Evolutionary conservation across 331 rosid species (phyloP).

Genomic region (Quercus tomentella): DNA sequence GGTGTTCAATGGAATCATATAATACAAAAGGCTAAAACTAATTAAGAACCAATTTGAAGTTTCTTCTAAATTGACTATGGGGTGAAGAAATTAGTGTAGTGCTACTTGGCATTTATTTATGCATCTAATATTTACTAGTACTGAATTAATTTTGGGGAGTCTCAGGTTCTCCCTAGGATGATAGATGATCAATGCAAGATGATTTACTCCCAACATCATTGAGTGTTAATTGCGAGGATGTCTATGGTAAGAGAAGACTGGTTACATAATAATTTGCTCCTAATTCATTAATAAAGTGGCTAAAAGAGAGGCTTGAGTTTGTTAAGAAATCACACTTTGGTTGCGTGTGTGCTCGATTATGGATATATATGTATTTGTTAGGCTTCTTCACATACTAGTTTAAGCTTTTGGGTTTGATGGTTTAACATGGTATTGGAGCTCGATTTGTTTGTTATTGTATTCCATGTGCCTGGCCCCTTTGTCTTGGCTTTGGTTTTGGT

Average conservation of each 20-base stretch:
- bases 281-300: background rate
- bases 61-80: background rate
- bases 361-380: too few relatives aligned
- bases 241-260: background rate
- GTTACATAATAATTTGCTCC: background rate
- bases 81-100: background rate
- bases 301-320: background rate
- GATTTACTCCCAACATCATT: background rate
- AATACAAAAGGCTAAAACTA: background rate
- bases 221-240: background rate
- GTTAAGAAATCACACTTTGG: too few relatives aligned
- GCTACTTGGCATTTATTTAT: background rate
- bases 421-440: too few relatives aligned
- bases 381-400: too few relatives aligned
- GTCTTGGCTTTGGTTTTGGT: too few relatives aligned
- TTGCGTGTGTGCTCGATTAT: too few relatives aligned
- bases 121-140: background rate
- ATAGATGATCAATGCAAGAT: background rate
- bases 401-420: too few relatives aligned
- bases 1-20: background rate
- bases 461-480: too few relatives aligned
- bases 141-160: background rate
- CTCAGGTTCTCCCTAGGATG: background rate
- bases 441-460: too few relatives aligned
- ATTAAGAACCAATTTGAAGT: background rate